A percentile compares a stretch with the other conserved stretches of the same genome.
phyloP scores from a whole-genome alignment of 257 asterid species.

The Primulina tabacum region DNA sequence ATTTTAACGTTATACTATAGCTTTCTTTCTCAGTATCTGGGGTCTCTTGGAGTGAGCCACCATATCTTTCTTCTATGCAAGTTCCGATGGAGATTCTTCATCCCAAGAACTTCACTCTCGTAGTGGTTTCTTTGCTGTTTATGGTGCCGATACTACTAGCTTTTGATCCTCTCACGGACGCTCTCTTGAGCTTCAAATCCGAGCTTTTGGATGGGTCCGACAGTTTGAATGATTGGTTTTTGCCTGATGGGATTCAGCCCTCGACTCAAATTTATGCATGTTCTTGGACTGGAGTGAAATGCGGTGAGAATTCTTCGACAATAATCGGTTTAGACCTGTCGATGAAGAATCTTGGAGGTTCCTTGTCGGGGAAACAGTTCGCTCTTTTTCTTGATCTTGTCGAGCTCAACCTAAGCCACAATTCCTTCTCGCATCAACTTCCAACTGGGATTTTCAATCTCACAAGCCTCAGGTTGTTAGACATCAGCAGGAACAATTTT shows the following conservation, averaged over 20 bases:
- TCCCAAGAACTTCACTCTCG: slow-evolving; percentile 33
- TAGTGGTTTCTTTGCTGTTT: slow-evolving; percentile 29
- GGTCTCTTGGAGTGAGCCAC: slow-evolving; percentile 30
- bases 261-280: slow-evolving; percentile 53
- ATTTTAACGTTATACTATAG: background rate
- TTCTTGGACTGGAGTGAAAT: slow-evolving; percentile 79
- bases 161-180: slow-evolving; percentile 71
- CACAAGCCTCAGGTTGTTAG: slow-evolving; percentile 49
- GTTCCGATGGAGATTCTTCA: slow-evolving; percentile 78
- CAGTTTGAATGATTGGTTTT: slow-evolving; percentile 58
- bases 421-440: slow-evolving; percentile 63
- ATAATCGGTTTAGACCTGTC: slow-evolving; percentile 69
- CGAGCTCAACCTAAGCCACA: slow-evolving; percentile 70
- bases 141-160: slow-evolving; percentile 29
- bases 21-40: slow-evolving; percentile 20
- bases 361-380: slow-evolving; percentile 59
- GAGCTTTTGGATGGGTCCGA: slow-evolving; percentile 56
- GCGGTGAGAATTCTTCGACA: slow-evolving; percentile 53
- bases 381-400: slow-evolving; percentile 46
- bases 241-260: slow-evolving; percentile 33
- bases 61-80: slow-evolving; percentile 40
- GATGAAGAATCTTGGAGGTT: slow-evolving; percentile 71
- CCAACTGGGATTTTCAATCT: slow-evolving; percentile 64
- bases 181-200: slow-evolving; percentile 73
- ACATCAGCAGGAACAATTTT: slow-evolving; percentile 87